phyloP scores from a whole-genome alignment of 345 rosid species.

The Moringa oleifera region DNA sequence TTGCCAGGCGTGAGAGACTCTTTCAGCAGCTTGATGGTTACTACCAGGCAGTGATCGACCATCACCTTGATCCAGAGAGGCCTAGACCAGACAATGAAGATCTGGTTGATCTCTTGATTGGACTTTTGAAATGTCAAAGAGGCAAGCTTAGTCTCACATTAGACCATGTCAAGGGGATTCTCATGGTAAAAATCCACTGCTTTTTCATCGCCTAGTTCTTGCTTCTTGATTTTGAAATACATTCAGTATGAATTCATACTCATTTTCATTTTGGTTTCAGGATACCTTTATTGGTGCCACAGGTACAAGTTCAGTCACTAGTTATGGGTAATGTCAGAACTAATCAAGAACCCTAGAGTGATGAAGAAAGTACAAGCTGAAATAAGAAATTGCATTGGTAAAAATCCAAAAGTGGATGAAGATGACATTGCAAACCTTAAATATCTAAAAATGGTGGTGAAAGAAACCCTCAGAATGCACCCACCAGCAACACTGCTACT shows the following conservation, averaged over 20 bases:
- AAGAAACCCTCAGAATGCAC: conserved; percentile 17
- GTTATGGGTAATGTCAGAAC: conserved; percentile 14
- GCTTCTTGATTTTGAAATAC: too few species aligned
- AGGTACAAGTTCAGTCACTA: conserved; percentile 3
- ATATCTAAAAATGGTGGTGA: conserved; percentile 14
- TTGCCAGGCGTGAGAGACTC: too few species aligned
- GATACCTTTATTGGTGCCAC: conserved; percentile 11
- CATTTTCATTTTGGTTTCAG: neutral
- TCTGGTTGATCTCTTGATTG: too few species aligned
- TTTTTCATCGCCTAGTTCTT: too few species aligned
- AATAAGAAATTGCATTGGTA: conserved; percentile 5
- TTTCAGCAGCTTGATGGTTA: too few species aligned
- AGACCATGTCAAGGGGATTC: too few species aligned
- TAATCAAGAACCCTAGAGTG: conserved; percentile 12
- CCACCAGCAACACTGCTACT: conserved; percentile 16
- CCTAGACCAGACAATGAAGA: too few species aligned
- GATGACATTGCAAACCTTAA: conserved; percentile 13
- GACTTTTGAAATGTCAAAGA: too few species aligned
- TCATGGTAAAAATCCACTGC: too few species aligned
- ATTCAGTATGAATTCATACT: neutral
- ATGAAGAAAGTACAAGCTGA: conserved; percentile 19
- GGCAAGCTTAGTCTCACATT: too few species aligned
- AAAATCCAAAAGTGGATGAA: conserved; percentile 8
- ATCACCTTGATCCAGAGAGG: too few species aligned
- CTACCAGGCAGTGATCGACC: too few species aligned